Percentiles rank a stretch among this genome's conserved stretches.
phyloP scores from a whole-genome alignment of 192 early-diverging fungal genomes.

The Linnemannia elongata region DNA sequence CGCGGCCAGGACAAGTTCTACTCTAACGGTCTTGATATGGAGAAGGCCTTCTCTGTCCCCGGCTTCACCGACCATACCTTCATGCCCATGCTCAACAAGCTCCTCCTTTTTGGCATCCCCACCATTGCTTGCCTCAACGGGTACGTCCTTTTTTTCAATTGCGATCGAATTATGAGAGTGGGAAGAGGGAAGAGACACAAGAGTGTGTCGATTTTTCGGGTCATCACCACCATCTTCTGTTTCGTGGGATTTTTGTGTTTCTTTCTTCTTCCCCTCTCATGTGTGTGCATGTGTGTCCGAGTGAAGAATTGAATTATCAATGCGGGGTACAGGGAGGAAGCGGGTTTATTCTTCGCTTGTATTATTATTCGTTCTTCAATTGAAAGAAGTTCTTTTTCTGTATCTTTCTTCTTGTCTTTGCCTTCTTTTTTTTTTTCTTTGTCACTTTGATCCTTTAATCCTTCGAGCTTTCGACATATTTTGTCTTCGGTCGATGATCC shows the following conservation, averaged over 20 bases:
- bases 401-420: neutral
- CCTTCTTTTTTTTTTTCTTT: neutral
- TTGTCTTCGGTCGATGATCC: neutral
- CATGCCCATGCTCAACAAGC: conserved; percentile 68
- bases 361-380: neutral
- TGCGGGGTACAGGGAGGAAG: neutral
- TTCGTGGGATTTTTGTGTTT: neutral
- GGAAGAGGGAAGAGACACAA: neutral
- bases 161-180: neutral
- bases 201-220: neutral
- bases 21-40: conserved; percentile 76
- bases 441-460: neutral
- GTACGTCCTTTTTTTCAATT: conserved; percentile 15
- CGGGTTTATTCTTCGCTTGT: neutral
- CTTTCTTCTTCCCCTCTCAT: neutral
- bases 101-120: conserved; percentile 76
- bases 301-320: neutral
- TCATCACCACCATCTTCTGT: neutral
- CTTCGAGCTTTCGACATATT: neutral
- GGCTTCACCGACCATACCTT: conserved; percentile 68
- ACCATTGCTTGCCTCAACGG: conserved; percentile 85
- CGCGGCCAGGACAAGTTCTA: conserved; percentile 78
- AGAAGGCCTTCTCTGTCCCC: conserved; percentile 53
- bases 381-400: neutral
- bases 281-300: neutral